Evolutionary conservation across 192 early-diverging fungal genomes (phyloP).

Genomic region (Funneliformis mosseae): DNA sequence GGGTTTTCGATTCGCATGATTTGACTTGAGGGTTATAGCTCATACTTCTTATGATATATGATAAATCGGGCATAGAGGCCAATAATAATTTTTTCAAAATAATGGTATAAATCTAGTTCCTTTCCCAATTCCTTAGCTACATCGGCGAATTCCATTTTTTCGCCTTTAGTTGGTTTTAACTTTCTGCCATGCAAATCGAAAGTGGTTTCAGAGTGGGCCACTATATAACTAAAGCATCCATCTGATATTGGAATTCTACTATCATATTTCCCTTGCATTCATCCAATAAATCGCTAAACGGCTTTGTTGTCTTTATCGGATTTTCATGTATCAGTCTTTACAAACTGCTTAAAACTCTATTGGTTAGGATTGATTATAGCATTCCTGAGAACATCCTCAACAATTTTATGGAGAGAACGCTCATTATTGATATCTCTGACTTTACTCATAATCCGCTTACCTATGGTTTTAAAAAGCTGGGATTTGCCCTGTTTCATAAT

Average conservation of each 20-base stretch:
- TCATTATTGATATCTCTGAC: background rate
- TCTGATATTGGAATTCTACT: constrained; percentile 3
- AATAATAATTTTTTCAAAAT: too few species aligned
- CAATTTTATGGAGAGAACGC: background rate
- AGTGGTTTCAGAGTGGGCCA: background rate
- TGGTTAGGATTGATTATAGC: background rate
- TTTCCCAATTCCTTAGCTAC: too few species aligned
- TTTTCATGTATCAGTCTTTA: background rate
- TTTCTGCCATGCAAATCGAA: too few species aligned
- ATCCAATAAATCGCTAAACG: background rate
- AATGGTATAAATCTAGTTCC: too few species aligned
- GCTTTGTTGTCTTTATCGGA: background rate
- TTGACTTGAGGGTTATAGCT: background rate
- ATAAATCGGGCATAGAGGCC: too few species aligned
- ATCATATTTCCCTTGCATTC: constrained; percentile 6
- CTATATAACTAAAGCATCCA: constrained; percentile 18
- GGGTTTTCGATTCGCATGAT: background rate
- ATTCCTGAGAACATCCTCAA: background rate
- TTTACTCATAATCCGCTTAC: background rate
- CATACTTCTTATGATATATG: constrained; percentile 12
- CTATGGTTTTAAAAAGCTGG: background rate
- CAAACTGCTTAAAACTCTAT: background rate
- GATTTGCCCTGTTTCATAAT: constrained; percentile 4
- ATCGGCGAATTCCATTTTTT: too few species aligned
- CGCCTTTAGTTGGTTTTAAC: too few species aligned